Percentiles rank a stretch among this genome's conserved stretches.
Conservation (phyloP, 2,329 filamentous ascomycete genomes). For the Ceratocystiopsis minuta region DNA sequence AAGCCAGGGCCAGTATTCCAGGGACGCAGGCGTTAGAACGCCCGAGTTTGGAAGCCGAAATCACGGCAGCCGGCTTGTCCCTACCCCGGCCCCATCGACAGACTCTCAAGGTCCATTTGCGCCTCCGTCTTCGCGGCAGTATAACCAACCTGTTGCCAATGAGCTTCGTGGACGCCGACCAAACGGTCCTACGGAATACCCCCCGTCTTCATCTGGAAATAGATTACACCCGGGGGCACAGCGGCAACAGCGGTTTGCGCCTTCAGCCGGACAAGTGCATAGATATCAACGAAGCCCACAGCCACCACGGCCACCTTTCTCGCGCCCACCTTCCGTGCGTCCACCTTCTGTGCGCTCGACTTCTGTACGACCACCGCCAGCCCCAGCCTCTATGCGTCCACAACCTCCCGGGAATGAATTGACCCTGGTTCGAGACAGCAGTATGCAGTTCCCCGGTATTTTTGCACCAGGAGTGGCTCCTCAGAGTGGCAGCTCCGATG, state of each 20-base stretch:
- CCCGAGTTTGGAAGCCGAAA: background rate
- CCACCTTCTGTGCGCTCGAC: too few species aligned
- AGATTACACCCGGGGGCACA: too few species aligned
- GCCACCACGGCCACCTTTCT: too few species aligned
- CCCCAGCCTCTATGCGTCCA: background rate
- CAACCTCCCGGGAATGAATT: background rate
- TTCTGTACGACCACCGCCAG: background rate
- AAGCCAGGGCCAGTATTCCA: background rate
- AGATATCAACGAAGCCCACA: too few species aligned
- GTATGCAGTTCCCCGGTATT: background rate
- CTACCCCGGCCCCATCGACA: background rate
- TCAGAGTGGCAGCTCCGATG: background rate
- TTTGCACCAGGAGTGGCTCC: constrained; percentile 2
- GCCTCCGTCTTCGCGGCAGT: background rate
- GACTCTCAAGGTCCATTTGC: background rate
- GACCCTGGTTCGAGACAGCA: background rate
- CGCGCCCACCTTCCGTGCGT: too few species aligned
- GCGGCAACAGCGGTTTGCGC: too few species aligned
- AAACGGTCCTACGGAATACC: too few species aligned
- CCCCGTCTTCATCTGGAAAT: too few species aligned
- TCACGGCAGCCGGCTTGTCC: background rate
- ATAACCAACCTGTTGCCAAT: too few species aligned
- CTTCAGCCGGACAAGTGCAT: too few species aligned
- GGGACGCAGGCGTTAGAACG: background rate
- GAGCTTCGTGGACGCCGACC: too few species aligned